Evolutionary conservation across 768 basidiomycete species (phyloP), one percentile per base, ranked within the genome.

Genomic region (Hirschioporus abietinus): DNA sequence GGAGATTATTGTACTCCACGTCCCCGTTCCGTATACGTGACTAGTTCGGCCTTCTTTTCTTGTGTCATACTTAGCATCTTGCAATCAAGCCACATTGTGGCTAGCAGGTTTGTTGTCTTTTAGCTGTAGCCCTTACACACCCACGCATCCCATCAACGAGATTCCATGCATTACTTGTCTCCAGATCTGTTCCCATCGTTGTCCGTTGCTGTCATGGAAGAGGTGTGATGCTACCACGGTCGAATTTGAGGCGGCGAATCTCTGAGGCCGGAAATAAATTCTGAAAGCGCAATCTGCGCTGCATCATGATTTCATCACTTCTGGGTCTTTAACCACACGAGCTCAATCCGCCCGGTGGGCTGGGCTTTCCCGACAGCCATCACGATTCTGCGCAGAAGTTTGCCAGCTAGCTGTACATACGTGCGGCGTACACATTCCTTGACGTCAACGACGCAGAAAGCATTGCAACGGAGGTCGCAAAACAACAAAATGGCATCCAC

Each of bases 401-500:
- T 52, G 42, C 6, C 42, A 52, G 20, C 42, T 20, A 52, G 20
- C 42, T 10, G 42, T 20, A 20, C 42, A 3, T 52, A 15, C 42
- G 42, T 52, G 12, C 42, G 42, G 42, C 20, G 42, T 52, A 52
- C 15, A 52, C 42, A 52, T 1, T 52, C 20, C 20, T 20, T 15
- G 42, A 52, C 20, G 20, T 20, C 3, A 3, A 52, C 42, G 15
- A 52, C 12, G 12, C 4, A 52, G 30, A 3, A 3, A 3, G 30
- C 30, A 52, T 52, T 52, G 20, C 20, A 12, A 52, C 4, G 42
- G 15, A 52, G 42, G 42, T 12, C 42, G 20, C 20, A 52, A 15
- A 52, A 12, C 42, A 12, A 3, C 12, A 52, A 20, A 12, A 63
- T 64, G 26, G 42, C 72, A 64, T 75, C 78, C 25, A 84, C 87